Conservation (phyloP, 768 basidiomycete species). For the Galerina marginata region DNA sequence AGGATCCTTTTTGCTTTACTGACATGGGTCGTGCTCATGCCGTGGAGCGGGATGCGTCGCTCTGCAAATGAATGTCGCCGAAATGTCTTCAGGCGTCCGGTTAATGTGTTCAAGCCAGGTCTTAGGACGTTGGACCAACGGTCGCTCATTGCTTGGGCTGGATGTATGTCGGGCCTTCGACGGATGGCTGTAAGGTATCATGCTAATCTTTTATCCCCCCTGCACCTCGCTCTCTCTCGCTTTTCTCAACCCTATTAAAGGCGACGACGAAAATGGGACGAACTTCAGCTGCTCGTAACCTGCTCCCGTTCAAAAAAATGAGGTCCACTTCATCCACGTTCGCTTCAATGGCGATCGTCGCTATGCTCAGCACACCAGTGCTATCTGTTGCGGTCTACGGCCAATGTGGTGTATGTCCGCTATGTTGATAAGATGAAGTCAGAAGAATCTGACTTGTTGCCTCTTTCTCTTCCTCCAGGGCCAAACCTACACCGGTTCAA, state of each 20-base stretch:
- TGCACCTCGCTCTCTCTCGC: not conserved
- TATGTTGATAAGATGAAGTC: slow-evolving; percentile 10
- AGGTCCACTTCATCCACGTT: slow-evolving; percentile 33
- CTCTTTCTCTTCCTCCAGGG: slow-evolving; percentile 32
- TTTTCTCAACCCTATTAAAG: slow-evolving; percentile 6
- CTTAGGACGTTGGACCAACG: not conserved
- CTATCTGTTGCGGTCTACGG: slow-evolving; percentile 49
- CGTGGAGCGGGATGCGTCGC: too few relatives aligned
- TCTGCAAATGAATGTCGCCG: too few relatives aligned
- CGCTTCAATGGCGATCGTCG: slow-evolving; percentile 37
- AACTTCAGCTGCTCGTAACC: not conserved
- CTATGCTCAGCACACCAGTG: slow-evolving; percentile 32
- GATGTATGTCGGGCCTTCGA: slow-evolving; percentile 38
- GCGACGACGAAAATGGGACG: not conserved
- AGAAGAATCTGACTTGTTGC: not conserved
- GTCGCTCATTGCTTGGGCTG: slow-evolving; percentile 7
- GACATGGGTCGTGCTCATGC: too few relatives aligned
- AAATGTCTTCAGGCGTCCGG: too few relatives aligned
- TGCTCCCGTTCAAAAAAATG: slow-evolving; percentile 25
- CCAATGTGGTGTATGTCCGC: slow-evolving; percentile 51
- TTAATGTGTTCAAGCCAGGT: too few relatives aligned
- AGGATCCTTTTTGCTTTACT: too few relatives aligned
- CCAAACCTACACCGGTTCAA: slow-evolving; percentile 47
- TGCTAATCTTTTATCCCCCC: too few relatives aligned
- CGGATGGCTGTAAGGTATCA: slow-evolving; percentile 18